Base-by-base conservation (phyloP, 768 basidiomycete species). In the Phanerochaete carnosa region DNA sequence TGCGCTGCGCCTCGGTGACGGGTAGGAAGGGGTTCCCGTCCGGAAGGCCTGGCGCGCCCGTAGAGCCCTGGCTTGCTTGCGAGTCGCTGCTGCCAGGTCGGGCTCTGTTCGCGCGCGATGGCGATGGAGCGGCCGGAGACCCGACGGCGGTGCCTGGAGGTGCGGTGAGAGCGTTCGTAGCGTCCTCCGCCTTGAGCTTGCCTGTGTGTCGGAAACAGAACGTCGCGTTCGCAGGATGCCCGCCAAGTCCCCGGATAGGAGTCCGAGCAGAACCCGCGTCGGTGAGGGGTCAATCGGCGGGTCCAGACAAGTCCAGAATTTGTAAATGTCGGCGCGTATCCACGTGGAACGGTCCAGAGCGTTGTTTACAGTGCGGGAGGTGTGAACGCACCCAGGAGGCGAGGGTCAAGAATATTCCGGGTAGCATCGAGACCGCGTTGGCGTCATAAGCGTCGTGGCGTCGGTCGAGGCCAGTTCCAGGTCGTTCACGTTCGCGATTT, bases 21-120 rank as follows among this genome's bases (percentile, higher is more conserved):
- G 85, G 82, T 29, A 89, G 69, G 70, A 89, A 89, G 22, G 80
- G 79, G 62, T 80, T 80, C 25, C 72, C 60, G 64, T 72, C 70
- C 54, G 68, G 65, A 49, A 65, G 62, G 28, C 66, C 60, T 22
- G 64, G 66, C 45, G 57, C 60, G 37, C 54, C 54, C 35, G 39
- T 15, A 35, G 33, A 15, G 22, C 55, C 32, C 35, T 45, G 29
- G 23, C 30, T 22, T 28, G 35, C 33, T 7, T 19, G 13, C 50
- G 23, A 47, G 26, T 28, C 49, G 49, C 49, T 50, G 26, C 26
- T 30, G 49, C 49, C 47, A 5, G 47, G 23, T 3, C 25, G 47
- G 8, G 47, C 25, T 5, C 47, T 8, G 23, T 46, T 25, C 45
- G 45, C 47, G 23, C 28, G 47, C 5, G 47, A 49, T 13, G 47